Conservation (phyloP, 352 stramenopile species). For the Phytophthora sp. region DNA sequence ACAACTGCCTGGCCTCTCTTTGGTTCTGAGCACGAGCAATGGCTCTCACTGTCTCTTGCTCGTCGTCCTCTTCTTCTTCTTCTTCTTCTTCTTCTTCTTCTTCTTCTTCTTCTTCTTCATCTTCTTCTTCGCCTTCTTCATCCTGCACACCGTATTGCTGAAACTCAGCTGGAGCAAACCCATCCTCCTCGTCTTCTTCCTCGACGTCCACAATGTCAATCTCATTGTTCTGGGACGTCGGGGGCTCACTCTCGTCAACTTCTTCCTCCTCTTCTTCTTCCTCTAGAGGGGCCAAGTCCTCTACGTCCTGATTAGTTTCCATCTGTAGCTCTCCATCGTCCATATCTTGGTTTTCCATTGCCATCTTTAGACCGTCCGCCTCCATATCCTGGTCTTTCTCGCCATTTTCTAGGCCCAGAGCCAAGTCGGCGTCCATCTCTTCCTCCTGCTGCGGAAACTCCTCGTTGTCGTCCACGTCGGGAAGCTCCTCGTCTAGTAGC, state of each 20-base stretch:
- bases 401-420: constrained; percentile 20
- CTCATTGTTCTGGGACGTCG: constrained; percentile 39
- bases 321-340: constrained; percentile 9
- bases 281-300: constrained; percentile 24
- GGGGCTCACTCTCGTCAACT: constrained; percentile 21
- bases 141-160: constrained; percentile 18
- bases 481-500: constrained; percentile 48
- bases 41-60: constrained; percentile 34
- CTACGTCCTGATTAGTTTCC: constrained; percentile 12
- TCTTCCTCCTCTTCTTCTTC: constrained; percentile 28
- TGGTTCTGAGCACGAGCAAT: constrained; percentile 57
- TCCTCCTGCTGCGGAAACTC: constrained; percentile 40
- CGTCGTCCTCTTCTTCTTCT: constrained; percentile 46
- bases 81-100: constrained; percentile 41
- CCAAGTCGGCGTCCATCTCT: constrained; percentile 39
- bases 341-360: not conserved
- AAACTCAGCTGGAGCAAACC: constrained; percentile 6
- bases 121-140: constrained; percentile 45
- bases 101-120: constrained; percentile 41
- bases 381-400: constrained; percentile 20
- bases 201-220: constrained; percentile 51
- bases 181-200: constrained; percentile 37
- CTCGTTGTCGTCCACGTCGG: constrained; percentile 57
- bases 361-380: constrained; percentile 12
- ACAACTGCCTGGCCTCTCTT: constrained; percentile 50